phyloP scores from a whole-genome alignment of 2,329 filamentous ascomycete genomes.

The Tolypocladium cylindrosporum region DNA sequence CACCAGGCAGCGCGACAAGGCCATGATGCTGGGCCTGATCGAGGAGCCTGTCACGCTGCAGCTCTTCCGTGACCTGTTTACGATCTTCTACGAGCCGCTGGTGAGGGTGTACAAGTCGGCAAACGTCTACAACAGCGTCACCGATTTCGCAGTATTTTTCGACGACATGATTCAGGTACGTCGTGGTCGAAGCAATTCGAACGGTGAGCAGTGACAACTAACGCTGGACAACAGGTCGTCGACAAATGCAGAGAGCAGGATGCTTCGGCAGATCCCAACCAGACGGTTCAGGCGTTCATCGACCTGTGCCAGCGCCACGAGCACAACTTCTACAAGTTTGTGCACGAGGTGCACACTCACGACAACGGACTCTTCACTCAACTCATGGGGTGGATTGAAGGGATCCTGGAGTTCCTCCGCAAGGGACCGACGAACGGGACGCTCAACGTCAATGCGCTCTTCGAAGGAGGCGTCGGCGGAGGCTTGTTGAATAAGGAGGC shows the following conservation, averaged over 20 bases:
- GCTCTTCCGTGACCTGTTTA: slow-evolving; percentile 90
- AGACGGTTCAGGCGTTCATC: slow-evolving; percentile 96
- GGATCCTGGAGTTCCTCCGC: slow-evolving; percentile 84
- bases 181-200: background rate
- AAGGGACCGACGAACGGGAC: slow-evolving; percentile 78
- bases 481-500: slow-evolving; percentile 59
- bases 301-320: slow-evolving; percentile 92
- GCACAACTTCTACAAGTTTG: slow-evolving; percentile 97
- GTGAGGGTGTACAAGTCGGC: slow-evolving; percentile 97
- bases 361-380: slow-evolving; percentile 95
- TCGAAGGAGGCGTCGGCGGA: slow-evolving; percentile 65
- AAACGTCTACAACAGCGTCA: slow-evolving; percentile 95
- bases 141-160: slow-evolving; percentile 86
- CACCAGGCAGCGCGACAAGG: slow-evolving; percentile 85
- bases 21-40: slow-evolving; percentile 92
- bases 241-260: slow-evolving; percentile 62
- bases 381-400: slow-evolving; percentile 95
- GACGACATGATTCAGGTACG: slow-evolving; percentile 80
- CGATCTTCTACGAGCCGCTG: slow-evolving; percentile 96
- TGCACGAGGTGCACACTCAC: slow-evolving; percentile 94
- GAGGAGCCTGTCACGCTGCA: slow-evolving; percentile 97
- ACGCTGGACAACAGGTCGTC: slow-evolving; percentile 38
- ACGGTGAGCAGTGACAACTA: slow-evolving; percentile 3
- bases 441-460: slow-evolving; percentile 88
- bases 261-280: slow-evolving; percentile 89